Evolutionary conservation across 2,329 filamentous ascomycete genomes (phyloP), one percentile per base, ranked within the genome.

Genomic region (Didymosphaeria variabile): DNA sequence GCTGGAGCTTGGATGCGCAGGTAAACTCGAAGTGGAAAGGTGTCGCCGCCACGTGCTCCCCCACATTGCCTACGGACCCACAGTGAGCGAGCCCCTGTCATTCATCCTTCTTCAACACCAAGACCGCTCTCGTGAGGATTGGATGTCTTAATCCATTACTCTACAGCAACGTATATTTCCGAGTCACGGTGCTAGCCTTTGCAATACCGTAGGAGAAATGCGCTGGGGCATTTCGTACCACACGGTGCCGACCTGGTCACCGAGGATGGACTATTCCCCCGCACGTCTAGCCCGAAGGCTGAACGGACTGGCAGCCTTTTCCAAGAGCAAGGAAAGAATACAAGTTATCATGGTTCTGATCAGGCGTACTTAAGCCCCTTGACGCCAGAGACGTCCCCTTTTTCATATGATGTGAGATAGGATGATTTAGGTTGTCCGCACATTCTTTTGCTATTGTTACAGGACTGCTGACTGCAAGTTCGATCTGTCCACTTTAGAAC

Each of bases 1-100:
- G 67, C 70, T 72, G 67, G 67, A 69, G 62, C 46, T 62, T 45
- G 53, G 56, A 32, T 31, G 31, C 57, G 40, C n/a, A 42, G 13
- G 29, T 29, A 38, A 47, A 15, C 57, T 58, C 40, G 36, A 69
- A 62, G 60, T 49, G 67, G 67, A 40, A 64, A 65, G 55, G 68
- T 59, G 58, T 23, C 54, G 57, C 62, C 66, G 68, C 69, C 67
- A 71, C 67, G 59, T 53, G 60, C 55, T 66, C 45, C 44, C 59
- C 47, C 53, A 46, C 53, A 55, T 23, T 32, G 8, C 36, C 29
- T 5, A 10, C 17, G 38, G 26, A 55, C 26, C 34, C 36, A 19
- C 52, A 55, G 21, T 19, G 19, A 44, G 7, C 38, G 23, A 19
- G 23, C 38, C 52, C 52, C 19, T 29, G 23, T 45, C 51, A 19